Percentiles rank a stretch among this genome's conserved stretches.
phyloP scores from a whole-genome alignment of 768 basidiomycete species.

The Mrakia hoshinonis region DNA sequence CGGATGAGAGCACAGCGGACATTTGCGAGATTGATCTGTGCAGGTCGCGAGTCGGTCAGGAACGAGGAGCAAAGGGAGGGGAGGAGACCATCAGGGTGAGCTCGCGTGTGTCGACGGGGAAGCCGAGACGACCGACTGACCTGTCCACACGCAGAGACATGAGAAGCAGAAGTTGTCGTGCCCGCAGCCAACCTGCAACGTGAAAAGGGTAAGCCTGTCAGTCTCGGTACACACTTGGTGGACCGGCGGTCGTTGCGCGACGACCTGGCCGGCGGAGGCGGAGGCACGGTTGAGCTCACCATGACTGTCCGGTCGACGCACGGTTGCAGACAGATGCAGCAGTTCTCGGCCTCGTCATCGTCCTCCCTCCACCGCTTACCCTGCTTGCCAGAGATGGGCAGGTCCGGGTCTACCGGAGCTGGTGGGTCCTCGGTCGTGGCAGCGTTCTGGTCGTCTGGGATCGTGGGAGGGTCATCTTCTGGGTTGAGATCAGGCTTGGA shows the following conservation, averaged over 20 bases:
- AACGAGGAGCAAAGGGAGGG: background rate
- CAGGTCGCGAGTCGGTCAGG: no score
- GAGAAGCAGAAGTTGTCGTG: slow-evolving; percentile 86
- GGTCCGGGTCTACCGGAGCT: background rate
- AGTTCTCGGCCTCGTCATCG: slow-evolving; percentile 46
- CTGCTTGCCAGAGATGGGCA: background rate
- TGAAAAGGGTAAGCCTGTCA: background rate
- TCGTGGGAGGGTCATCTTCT: background rate
- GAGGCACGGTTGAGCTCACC: slow-evolving; percentile 41
- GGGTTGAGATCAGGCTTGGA: background rate
- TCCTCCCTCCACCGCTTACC: slow-evolving; percentile 7
- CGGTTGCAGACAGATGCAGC: slow-evolving; percentile 76
- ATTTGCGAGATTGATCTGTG: slow-evolving; percentile 37
- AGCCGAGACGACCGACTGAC: slow-evolving; percentile 45
- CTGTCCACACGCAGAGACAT: slow-evolving; percentile 77
- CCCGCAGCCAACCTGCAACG: slow-evolving; percentile 52
- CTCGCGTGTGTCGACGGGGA: slow-evolving; percentile 37
- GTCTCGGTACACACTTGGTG: background rate
- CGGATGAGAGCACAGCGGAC: slow-evolving; percentile 33
- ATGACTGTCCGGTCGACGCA: slow-evolving; percentile 70
- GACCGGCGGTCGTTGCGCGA: background rate
- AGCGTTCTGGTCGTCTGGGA: background rate
- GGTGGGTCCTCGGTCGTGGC: background rate
- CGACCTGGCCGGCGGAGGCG: no score
- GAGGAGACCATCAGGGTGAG: background rate